Evolutionary conservation across 441 rosid species (phyloP).

Genomic region (Hura crepitans): DNA sequence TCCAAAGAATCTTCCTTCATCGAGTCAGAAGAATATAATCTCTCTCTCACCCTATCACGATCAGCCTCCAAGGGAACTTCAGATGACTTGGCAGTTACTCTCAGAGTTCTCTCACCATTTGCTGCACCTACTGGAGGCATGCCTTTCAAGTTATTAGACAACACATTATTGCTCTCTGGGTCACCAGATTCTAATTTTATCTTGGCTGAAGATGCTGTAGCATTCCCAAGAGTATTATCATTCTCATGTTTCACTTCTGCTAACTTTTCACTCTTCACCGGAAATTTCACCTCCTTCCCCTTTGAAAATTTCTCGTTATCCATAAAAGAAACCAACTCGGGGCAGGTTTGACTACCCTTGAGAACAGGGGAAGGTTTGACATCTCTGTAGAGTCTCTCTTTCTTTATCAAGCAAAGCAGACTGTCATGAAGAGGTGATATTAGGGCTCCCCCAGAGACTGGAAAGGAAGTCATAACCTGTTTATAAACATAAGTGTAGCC

Average conservation of each 20-base stretch:
- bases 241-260: slow-evolving; percentile 21
- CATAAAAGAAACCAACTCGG: slow-evolving; percentile 14
- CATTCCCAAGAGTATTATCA: slow-evolving; percentile 19
- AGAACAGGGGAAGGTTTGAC: slow-evolving; percentile 11
- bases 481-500: slow-evolving; percentile 27
- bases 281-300: slow-evolving; percentile 26
- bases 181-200: slow-evolving; percentile 25
- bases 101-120: slow-evolving; percentile 22
- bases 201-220: slow-evolving; percentile 13
- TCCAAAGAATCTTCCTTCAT: slow-evolving; percentile 29
- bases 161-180: slow-evolving; percentile 22
- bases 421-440: slow-evolving; percentile 55
- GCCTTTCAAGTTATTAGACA: slow-evolving; percentile 21
- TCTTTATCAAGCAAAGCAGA: slow-evolving; percentile 36
- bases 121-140: slow-evolving; percentile 19
- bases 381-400: slow-evolving; percentile 11
- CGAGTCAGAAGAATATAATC: slow-evolving; percentile 21
- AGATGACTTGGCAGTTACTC: slow-evolving; percentile 21
- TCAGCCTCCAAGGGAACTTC: slow-evolving; percentile 24
- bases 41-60: slow-evolving; percentile 21
- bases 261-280: slow-evolving; percentile 24
- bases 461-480: slow-evolving; percentile 69
- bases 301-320: slow-evolving; percentile 24
- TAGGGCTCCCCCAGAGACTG: slow-evolving; percentile 35
- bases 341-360: slow-evolving; percentile 26